phyloP scores from a whole-genome alignment of 768 basidiomycete genomes.

The Cystofilobasidium macerans region DNA sequence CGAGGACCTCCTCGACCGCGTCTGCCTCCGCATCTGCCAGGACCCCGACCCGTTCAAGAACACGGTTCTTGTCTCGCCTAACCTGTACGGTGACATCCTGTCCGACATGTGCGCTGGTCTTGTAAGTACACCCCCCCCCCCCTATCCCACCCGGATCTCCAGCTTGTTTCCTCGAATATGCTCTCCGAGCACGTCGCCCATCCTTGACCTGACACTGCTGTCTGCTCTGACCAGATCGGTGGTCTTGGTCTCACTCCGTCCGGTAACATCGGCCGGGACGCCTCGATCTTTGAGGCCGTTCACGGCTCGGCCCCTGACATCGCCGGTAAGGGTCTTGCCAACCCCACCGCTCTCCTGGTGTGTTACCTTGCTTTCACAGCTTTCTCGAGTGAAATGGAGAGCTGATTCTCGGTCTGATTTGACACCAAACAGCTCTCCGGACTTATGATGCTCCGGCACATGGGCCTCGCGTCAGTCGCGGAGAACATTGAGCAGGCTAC shows the following conservation, averaged over 20 bases:
- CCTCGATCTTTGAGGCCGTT: conserved; percentile 98
- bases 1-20: conserved; percentile 92
- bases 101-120: conserved; percentile 98
- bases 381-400: not conserved
- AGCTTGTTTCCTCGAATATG: not conserved
- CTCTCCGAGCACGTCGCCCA: no score
- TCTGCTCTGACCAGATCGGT: conserved; percentile 71
- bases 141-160: no score
- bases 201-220: no score
- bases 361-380: not conserved
- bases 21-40: conserved; percentile 85
- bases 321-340: conserved; percentile 80
- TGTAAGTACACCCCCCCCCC: conserved; percentile 3
- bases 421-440: conserved; percentile 50
- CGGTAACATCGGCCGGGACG: conserved; percentile 96
- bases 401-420: not conserved
- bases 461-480: conserved; percentile 75
- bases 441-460: conserved; percentile 97
- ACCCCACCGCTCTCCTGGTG: conserved; percentile 88
- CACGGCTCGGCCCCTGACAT: conserved; percentile 93
- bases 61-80: conserved; percentile 99
- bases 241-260: conserved; percentile 95
- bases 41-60: conserved; percentile 89
- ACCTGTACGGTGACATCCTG: conserved; percentile 81
- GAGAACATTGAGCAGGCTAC: conserved; percentile 84